Base-by-base conservation (phyloP, 805 yeast species). In the Saccharomycopsis malanga region DNA sequence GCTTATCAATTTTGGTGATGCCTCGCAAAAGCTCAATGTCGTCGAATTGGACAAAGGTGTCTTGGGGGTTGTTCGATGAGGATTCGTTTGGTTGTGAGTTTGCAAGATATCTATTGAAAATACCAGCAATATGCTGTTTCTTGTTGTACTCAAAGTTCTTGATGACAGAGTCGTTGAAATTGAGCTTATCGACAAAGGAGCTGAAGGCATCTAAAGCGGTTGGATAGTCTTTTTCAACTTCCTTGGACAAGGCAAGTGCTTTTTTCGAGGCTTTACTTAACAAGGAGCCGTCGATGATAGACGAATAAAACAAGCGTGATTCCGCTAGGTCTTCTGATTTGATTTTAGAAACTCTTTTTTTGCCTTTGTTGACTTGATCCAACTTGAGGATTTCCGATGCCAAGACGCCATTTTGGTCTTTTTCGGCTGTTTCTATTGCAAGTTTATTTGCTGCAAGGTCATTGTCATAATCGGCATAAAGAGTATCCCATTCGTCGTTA, bases 401-500 rank as follows among this genome's bases (percentile, higher is more conserved):
- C 6, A 32, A n/a, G 6, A 32, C 5, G 17, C 15, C 17, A 7
- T 10, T n/a, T n/a, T 32, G 36, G 18, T 32, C 36, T 7, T 9
- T 5, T 9, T 32, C 36, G 17, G 9, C 15, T 32, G 9, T 18
- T 12, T 32, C 17, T 9, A 32, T 12, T 32, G 9, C 36, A 6
- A 32, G 17, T 18, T 32, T 32, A n/a, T 32, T 32, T n/a, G 9
- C 18, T n/a, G 15, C 9, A 27, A 27, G 17, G 20, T 27, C 43
- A 15, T 27, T 12, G 4, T 18, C 21, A 18, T 39, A 39, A 12
- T 20, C 32, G 3, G 18, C 37, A 14, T 21, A 6, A 22, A 42
- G 47, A 9, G 50, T 55, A 45, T 62, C 63, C 82, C 86, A 79
- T 32, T 65, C 66, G 7, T 55, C 59, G 49, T 71, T 73, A 48